phyloP scores from a whole-genome alignment of 306 rosid genomes.

The Elaeagnus macrophylla region DNA sequence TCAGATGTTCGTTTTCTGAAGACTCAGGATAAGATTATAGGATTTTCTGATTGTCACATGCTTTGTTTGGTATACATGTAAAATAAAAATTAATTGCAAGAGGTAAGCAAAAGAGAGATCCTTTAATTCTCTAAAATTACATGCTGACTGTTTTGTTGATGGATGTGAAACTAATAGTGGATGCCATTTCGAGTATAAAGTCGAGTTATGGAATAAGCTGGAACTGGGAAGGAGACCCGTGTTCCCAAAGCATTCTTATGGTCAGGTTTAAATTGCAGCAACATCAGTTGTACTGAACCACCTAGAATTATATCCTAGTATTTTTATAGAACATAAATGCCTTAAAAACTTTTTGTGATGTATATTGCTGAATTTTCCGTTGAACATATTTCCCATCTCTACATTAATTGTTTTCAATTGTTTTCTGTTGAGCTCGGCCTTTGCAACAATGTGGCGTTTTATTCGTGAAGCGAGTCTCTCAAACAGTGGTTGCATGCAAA shows the following conservation, averaged over 20 bases:
- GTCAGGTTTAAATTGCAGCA: slow-evolving; percentile 36
- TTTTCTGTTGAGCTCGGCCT: background rate
- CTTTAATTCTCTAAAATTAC: no score
- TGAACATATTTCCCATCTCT: background rate
- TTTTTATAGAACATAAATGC: slow-evolving; percentile 18
- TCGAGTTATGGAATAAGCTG: slow-evolving; percentile 18
- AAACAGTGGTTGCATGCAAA: no score
- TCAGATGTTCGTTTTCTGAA: no score
- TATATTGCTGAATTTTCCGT: no score
- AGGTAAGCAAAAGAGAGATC: no score
- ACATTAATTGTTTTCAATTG: background rate
- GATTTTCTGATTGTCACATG: no score
- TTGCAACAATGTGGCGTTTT: no score
- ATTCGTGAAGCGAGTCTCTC: no score
- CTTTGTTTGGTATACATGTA: no score
- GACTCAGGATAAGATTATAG: no score
- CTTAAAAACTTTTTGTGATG: background rate
- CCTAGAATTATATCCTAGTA: slow-evolving; percentile 34
- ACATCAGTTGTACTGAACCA: slow-evolving; percentile 11
- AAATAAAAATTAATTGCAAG: no score
- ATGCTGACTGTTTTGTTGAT: no score
- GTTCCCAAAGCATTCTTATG: slow-evolving; percentile 29
- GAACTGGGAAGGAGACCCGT: slow-evolving; percentile 50
- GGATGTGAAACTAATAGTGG: slow-evolving; percentile 20
- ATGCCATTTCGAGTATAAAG: slow-evolving; percentile 30